Evolutionary conservation across 106 monocot species (phyloP).

Genomic region (Phalaenopsis aphrodite): DNA sequence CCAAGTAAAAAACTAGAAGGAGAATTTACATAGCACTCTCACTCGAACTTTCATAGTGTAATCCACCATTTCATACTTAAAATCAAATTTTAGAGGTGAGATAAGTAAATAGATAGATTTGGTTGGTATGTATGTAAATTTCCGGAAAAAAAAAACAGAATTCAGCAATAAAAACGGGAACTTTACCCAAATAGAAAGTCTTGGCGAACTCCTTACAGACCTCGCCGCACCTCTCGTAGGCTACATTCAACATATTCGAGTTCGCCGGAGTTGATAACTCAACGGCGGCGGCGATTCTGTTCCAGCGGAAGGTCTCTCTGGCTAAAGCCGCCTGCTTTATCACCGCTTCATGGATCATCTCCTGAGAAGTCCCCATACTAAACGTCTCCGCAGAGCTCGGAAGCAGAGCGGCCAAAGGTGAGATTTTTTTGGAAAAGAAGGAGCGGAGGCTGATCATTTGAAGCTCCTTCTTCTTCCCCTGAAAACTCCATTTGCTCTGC

Average conservation of each 20-base stretch:
- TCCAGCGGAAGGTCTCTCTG: background rate
- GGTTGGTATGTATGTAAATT: no score
- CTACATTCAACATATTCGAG: slow-evolving; percentile 4
- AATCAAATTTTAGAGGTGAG: no score
- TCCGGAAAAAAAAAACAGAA: no score
- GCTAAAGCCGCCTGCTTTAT: slow-evolving; percentile 12
- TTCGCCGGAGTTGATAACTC: background rate
- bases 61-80: no score
- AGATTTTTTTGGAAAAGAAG: background rate
- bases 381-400: background rate
- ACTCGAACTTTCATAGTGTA: no score
- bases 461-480: background rate
- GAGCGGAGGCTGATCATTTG: background rate
- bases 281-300: background rate
- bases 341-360: slow-evolving; percentile 8
- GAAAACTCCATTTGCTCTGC: background rate
- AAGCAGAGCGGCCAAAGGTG: background rate
- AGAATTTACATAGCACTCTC: no score
- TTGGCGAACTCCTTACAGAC: slow-evolving; percentile 20
- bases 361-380: background rate
- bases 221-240: slow-evolving; percentile 15
- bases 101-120: no score
- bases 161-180: background rate
- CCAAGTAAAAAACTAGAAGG: no score
- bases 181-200: slow-evolving; percentile 15